phyloP scores from a whole-genome alignment of 441 rosid genomes.

The Viola pubescens region DNA sequence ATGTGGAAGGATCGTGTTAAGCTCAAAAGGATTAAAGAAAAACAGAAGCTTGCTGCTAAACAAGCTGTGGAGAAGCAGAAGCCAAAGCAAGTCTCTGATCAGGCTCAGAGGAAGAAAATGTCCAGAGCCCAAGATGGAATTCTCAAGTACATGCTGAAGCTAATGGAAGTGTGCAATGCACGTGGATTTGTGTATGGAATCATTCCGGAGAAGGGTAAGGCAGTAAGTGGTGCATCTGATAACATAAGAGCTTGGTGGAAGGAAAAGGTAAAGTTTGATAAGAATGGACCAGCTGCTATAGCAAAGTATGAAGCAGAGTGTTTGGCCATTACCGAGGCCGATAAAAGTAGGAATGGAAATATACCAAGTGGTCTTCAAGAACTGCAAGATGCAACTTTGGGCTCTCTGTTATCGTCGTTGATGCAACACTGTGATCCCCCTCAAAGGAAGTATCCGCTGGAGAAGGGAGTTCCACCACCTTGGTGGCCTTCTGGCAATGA shows the following conservation, averaged over 20 bases:
- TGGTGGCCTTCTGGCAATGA: conserved; percentile 98
- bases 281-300: conserved; percentile 95
- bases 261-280: conserved; percentile 96
- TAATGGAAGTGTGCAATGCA: conserved; percentile 96
- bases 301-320: conserved; percentile 79
- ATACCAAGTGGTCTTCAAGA: conserved; percentile 68
- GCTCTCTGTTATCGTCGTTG: conserved; percentile 82
- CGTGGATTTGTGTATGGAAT: conserved; percentile 48
- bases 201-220: conserved; percentile 68
- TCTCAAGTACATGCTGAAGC: conserved; percentile 94
- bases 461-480: conserved; percentile 83
- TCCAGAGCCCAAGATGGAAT: conserved; percentile 98
- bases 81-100: conserved; percentile 69
- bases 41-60: conserved; percentile 48
- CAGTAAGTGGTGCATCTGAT: conserved; percentile 89
- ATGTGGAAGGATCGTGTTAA: conserved; percentile 96
- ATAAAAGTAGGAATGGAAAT: conserved; percentile 45
- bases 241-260: conserved; percentile 99
- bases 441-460: conserved; percentile 88
- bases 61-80: conserved; percentile 60
- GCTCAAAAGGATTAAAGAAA: conserved; percentile 77
- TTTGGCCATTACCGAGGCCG: conserved; percentile 52
- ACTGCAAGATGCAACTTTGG: conserved; percentile 91
- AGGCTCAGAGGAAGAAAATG: conserved; percentile 97
- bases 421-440: conserved; percentile 99